These are phyloP conservation scores for Diversispora eburnea DNA, from an alignment of 192 early-diverging fungal genomes.

Conservation along the genomic window DNA sequence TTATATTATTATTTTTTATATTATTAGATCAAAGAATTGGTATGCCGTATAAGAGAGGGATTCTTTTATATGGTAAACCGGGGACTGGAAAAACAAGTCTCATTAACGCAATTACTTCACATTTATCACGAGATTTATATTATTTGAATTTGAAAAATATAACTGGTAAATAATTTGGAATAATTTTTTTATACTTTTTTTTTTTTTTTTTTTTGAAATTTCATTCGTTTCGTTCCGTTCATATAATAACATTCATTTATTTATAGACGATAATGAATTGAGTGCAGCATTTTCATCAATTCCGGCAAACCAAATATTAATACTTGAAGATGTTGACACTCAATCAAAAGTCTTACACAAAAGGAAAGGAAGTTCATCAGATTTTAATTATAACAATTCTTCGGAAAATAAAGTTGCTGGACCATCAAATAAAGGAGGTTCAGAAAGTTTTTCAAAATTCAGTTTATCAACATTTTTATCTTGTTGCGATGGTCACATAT, in stretches of 20 bases:
- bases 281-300: constrained; percentile 34
- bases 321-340: constrained; percentile 58
- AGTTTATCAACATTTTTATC: constrained; percentile 49
- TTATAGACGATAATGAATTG: constrained; percentile 34
- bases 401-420: neutral
- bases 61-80: constrained; percentile 37
- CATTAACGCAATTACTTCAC: constrained; percentile 39
- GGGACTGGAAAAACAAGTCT: constrained; percentile 45
- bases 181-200: too few species aligned
- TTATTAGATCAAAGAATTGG: constrained; percentile 47
- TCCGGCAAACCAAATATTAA: constrained; percentile 43
- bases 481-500: constrained; percentile 58
- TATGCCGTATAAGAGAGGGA: constrained; percentile 57
- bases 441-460: constrained; percentile 20
- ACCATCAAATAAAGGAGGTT: neutral
- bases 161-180: too few species aligned
- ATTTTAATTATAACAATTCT: too few species aligned
- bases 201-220: too few species aligned
- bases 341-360: constrained; percentile 43
- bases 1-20: too few species aligned
- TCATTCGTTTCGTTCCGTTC: too few species aligned
- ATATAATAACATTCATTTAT: too few species aligned
- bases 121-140: constrained; percentile 35
- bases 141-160: constrained; percentile 38
- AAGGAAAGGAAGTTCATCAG: constrained; percentile 34